phyloP scores from a whole-genome alignment of 371 early-diverging fungal genomes.

The Mucor saturninus region DNA sequence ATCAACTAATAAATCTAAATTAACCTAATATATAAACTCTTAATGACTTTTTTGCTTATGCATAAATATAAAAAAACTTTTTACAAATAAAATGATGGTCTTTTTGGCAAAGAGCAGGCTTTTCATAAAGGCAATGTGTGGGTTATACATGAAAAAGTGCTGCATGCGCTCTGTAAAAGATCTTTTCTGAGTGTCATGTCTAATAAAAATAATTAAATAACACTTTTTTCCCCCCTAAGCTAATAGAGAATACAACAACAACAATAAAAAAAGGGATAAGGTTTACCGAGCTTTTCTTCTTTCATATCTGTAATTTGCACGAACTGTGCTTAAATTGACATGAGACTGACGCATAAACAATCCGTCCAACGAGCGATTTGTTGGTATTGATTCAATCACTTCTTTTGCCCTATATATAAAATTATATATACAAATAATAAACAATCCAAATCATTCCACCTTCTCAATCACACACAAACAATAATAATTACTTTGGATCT shows the following conservation, averaged over 20 bases:
- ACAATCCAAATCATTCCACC: neutral
- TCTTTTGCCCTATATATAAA: conserved; percentile 23
- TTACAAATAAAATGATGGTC: conserved; percentile 32
- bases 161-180: conserved; percentile 8
- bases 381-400: conserved; percentile 19
- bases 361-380: conserved; percentile 15
- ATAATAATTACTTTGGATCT: conserved; percentile 28
- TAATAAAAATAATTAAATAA: neutral
- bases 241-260: neutral
- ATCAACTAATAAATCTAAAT: conserved; percentile 64
- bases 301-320: conserved; percentile 40
- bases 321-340: conserved; percentile 36
- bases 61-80: neutral
- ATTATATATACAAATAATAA: neutral
- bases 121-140: conserved; percentile 14
- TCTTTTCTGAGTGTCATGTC: conserved; percentile 10
- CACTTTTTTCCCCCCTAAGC: too few species aligned
- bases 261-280: neutral
- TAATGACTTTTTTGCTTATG: neutral
- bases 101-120: conserved; percentile 28
- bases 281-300: conserved; percentile 27
- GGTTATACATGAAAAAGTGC: conserved; percentile 15
- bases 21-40: conserved; percentile 37
- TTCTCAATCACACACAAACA: neutral
- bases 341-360: conserved; percentile 26